A percentile compares a stretch with the other conserved stretches of the same genome.
These are phyloP conservation scores for Rhodocollybia butyracea DNA, from an alignment of 768 basidiomycete genomes.

Conservation along the genomic window DNA sequence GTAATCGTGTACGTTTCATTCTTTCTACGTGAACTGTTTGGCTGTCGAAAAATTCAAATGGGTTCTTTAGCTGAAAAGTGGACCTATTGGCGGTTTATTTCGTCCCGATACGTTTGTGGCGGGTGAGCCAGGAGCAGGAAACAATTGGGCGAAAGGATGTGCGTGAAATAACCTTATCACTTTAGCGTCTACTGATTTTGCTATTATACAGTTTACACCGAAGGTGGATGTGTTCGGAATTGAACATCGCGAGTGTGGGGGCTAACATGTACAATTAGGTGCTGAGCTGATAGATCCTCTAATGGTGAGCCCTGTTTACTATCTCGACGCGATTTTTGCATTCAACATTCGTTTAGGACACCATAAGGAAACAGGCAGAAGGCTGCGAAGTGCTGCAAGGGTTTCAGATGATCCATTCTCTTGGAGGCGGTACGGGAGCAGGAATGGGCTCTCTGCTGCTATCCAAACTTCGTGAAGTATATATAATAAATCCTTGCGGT, in stretches of 20 bases:
- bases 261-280: constrained; percentile 37
- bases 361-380: constrained; percentile 79
- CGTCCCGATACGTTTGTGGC: constrained; percentile 84
- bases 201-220: constrained; percentile 72
- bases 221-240: constrained; percentile 47
- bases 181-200: background rate
- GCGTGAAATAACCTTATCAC: constrained; percentile 24
- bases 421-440: constrained; percentile 90
- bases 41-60: background rate
- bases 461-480: constrained; percentile 76
- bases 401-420: constrained; percentile 84
- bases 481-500: constrained; percentile 12
- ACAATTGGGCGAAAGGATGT: constrained; percentile 98
- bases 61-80: constrained; percentile 54
- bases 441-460: constrained; percentile 81
- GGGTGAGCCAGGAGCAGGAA: constrained; percentile 66
- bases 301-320: constrained; percentile 37
- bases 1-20: constrained; percentile 56
- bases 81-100: constrained; percentile 72
- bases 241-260: background rate
- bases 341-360: constrained; percentile 43
- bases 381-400: constrained; percentile 85
- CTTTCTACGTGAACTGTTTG: no score
- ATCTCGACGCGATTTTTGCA: background rate
- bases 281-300: constrained; percentile 91